Evolutionary conservation across 176 grass and related monocot species (phyloP).

Genomic region (Saccharum officinarum): DNA sequence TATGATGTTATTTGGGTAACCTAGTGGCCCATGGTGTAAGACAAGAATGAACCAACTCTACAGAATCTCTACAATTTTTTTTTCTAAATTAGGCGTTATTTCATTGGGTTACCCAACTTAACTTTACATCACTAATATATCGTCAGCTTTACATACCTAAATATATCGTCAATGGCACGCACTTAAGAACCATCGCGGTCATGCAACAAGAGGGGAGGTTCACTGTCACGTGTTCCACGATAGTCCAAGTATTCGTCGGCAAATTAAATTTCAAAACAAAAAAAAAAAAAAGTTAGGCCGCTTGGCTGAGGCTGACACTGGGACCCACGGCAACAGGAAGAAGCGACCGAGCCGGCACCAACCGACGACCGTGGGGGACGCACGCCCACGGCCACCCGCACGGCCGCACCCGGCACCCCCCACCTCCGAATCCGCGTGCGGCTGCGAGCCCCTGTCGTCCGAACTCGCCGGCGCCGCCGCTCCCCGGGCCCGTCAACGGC

Average conservation of each 20-base stretch:
- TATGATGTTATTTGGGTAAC: too few relatives aligned
- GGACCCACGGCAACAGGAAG: neutral
- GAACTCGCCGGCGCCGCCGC: constrained; percentile 15
- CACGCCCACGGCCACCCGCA: neutral
- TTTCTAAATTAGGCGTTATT: too few relatives aligned
- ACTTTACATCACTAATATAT: too few relatives aligned
- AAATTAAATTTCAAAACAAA: neutral
- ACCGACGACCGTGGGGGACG: neutral
- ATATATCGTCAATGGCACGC: too few relatives aligned
- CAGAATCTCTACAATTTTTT: too few relatives aligned
- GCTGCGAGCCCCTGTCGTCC: neutral
- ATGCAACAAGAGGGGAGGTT: neutral
- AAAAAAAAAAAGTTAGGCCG: neutral
- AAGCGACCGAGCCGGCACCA: constrained; percentile 10
- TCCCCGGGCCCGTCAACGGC: neutral
- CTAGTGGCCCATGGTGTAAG: too few relatives aligned
- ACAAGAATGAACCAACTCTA: too few relatives aligned
- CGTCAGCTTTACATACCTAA: too few relatives aligned
- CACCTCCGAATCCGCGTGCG: neutral
- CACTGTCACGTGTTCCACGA: constrained; percentile 24
- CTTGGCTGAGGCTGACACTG: neutral
- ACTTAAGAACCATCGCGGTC: neutral
- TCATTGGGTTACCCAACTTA: too few relatives aligned
- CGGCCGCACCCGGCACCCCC: neutral
- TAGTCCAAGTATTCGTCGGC: neutral